These are phyloP conservation scores for Zygoascus sp. DNA, from an alignment of 1,139 yeast species.

Conservation along the genomic window DNA sequence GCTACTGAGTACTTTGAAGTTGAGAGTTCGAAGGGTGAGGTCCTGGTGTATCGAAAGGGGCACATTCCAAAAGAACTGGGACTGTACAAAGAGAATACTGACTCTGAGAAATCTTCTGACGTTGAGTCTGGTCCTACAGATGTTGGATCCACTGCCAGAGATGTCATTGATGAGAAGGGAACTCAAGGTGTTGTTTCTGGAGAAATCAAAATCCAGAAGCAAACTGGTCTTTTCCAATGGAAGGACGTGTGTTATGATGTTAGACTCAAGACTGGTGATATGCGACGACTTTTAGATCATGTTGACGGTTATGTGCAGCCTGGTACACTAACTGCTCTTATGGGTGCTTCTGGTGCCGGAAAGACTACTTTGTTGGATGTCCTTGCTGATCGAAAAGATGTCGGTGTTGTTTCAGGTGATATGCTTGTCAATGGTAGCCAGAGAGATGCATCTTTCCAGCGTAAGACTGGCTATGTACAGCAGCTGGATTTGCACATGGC, in stretches of 20 bases:
- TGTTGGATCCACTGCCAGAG: background rate
- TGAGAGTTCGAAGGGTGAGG: constrained; percentile 54
- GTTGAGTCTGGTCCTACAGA: background rate
- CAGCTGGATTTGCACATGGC: constrained; percentile 61
- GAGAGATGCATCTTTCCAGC: constrained; percentile 49
- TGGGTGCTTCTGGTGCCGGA: constrained; percentile 73
- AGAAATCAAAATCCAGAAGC: background rate
- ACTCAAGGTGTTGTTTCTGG: background rate
- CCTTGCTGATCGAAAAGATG: constrained; percentile 53
- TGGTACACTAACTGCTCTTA: constrained; percentile 57
- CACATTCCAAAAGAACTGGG: constrained; percentile 39
- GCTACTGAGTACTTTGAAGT: constrained; percentile 52
- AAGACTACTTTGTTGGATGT: constrained; percentile 59
- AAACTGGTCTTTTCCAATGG: constrained; percentile 45
- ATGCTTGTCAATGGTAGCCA: constrained; percentile 57
- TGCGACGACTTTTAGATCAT: constrained; percentile 47
- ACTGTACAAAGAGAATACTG: constrained; percentile 20
- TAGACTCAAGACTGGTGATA: constrained; percentile 45
- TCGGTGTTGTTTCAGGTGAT: constrained; percentile 61
- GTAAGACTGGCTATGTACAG: constrained; percentile 62
- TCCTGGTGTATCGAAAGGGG: constrained; percentile 53
- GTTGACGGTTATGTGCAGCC: constrained; percentile 65
- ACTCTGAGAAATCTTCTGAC: constrained; percentile 20
- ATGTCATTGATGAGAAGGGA: background rate
- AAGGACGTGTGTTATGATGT: constrained; percentile 49